Conservation (phyloP, 345 rosid species). For the Rhodamnia argentea region DNA sequence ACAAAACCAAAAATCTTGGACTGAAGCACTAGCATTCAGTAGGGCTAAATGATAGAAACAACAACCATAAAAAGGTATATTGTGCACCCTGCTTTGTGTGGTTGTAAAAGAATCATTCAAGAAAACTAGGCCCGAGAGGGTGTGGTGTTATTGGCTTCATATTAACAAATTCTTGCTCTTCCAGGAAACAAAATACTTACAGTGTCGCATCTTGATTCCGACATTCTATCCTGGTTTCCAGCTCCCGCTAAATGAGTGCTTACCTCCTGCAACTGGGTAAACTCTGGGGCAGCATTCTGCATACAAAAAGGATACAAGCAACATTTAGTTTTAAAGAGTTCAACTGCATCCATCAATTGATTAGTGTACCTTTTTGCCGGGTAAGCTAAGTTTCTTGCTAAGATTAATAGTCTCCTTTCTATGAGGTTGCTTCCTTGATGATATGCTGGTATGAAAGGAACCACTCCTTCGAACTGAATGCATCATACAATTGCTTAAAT, state of each 20-base stretch:
- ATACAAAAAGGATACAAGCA: neutral
- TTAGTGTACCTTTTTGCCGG: constrained; percentile 45
- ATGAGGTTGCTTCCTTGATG: constrained; percentile 19
- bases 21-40: neutral
- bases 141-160: neutral
- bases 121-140: neutral
- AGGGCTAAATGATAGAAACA: neutral
- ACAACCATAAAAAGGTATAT: neutral
- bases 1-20: neutral
- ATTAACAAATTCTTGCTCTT: neutral
- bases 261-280: constrained; percentile 15
- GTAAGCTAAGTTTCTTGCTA: constrained; percentile 25
- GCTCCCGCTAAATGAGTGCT: constrained; percentile 14
- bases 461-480: constrained; percentile 25
- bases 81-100: neutral
- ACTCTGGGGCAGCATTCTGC: constrained; percentile 26
- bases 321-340: neutral
- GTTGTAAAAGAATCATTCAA: neutral
- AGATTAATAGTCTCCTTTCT: constrained; percentile 12
- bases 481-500: constrained; percentile 21
- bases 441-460: constrained; percentile 18
- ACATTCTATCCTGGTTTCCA: constrained; percentile 8
- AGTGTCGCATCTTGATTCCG: constrained; percentile 10
- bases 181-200: constrained; percentile 3
- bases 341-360: neutral